These are phyloP conservation scores for Phialocephala subalpina DNA, from an alignment of 2,329 filamentous ascomycete species.

Conservation along the genomic window DNA sequence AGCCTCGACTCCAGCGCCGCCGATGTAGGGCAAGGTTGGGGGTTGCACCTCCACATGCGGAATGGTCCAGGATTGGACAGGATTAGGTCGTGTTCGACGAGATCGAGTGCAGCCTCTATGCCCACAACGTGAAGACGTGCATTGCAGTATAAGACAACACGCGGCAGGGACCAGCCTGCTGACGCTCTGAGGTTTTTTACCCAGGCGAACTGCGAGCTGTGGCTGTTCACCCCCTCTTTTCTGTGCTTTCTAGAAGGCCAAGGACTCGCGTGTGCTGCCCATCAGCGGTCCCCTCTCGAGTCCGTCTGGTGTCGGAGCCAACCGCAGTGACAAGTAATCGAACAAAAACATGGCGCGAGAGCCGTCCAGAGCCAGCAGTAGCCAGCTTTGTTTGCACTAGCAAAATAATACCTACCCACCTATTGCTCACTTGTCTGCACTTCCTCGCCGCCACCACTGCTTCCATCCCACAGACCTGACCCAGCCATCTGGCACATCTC, in stretches of 20 bases:
- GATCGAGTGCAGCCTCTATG: neutral
- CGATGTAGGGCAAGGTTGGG: neutral
- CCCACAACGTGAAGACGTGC: constrained; percentile 12
- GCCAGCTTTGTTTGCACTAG: neutral
- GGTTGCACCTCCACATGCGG: constrained; percentile 8
- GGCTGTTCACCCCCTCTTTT: constrained; percentile 13
- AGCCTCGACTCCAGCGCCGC: constrained; percentile 4
- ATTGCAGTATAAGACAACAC: constrained; percentile 21
- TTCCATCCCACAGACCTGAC: neutral
- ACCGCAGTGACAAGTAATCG: neutral
- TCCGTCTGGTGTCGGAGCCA: neutral
- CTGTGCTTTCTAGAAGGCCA: constrained; percentile 13
- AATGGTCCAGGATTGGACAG: neutral
- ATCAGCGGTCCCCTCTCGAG: neutral
- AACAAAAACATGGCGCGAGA: neutral
- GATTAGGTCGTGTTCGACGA: neutral
- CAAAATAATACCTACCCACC: too few relatives aligned
- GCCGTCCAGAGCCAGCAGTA: neutral
- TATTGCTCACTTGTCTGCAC: too few relatives aligned
- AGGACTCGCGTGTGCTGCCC: neutral
- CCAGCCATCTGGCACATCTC: constrained; percentile 1
- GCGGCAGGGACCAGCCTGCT: constrained; percentile 26
- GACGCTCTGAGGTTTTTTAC: constrained; percentile 28
- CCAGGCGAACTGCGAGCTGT: constrained; percentile 22
- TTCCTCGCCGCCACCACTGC: neutral